Percentiles rank a stretch among this genome's conserved stretches.
Evolutionary conservation across 495 filamentous ascomycete genomes (phyloP).

Genomic region (Hyphodiscus hymeniophilus): DNA sequence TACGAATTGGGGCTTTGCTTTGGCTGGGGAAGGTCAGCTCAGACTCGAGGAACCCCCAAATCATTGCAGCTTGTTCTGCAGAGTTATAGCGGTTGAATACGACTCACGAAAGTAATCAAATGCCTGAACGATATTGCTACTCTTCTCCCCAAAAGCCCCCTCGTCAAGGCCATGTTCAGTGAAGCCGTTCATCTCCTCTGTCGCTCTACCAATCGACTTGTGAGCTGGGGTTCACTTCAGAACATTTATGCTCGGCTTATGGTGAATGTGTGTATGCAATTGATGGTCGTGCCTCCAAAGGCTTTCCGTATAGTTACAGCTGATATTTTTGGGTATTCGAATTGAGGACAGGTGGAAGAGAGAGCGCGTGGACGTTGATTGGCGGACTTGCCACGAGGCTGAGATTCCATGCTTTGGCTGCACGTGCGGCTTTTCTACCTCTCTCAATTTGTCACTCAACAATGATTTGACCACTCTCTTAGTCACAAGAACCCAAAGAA

Average conservation of each 20-base stretch:
- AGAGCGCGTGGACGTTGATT: background rate
- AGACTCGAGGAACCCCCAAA: too few relatives aligned
- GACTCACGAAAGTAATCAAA: conserved; percentile 98
- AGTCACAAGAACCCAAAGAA: too few relatives aligned
- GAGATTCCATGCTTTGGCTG: too few relatives aligned
- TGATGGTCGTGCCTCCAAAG: background rate
- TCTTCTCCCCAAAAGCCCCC: conserved; percentile 69
- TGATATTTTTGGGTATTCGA: background rate
- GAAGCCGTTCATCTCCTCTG: conserved; percentile 44
- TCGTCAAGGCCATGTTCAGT: conserved; percentile 64
- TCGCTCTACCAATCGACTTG: conserved; percentile 1
- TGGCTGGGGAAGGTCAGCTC: conserved; percentile 50
- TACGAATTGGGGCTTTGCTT: conserved; percentile 91
- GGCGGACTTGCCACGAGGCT: background rate
- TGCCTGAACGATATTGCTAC: conserved; percentile 58
- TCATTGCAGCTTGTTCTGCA: too few relatives aligned
- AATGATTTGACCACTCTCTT: too few relatives aligned
- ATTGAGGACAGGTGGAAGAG: background rate
- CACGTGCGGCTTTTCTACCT: too few relatives aligned
- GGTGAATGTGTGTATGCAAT: background rate
- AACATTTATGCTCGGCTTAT: background rate
- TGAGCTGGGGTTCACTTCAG: background rate
- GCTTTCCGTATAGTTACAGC: background rate
- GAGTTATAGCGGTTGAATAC: too few relatives aligned
- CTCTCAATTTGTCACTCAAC: too few relatives aligned